Evolutionary conservation across 2,329 filamentous ascomycete genomes (phyloP).

Genomic region (Fusarium acutatum): DNA sequence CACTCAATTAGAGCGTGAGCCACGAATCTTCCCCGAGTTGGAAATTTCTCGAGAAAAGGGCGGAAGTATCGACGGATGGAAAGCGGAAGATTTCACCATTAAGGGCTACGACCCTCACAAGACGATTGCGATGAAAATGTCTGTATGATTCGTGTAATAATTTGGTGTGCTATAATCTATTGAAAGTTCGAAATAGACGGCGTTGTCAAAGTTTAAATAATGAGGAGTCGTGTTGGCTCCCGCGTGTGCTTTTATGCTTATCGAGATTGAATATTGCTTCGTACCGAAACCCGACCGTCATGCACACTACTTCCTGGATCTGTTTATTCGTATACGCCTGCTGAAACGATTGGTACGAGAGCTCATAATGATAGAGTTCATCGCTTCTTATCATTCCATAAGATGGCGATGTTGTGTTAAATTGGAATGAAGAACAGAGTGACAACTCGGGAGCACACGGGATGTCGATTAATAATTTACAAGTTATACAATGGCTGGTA

Average conservation of each 20-base stretch:
- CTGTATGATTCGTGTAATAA: constrained; percentile 59
- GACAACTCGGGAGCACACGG: background rate
- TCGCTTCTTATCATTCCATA: background rate
- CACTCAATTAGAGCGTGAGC: constrained; percentile 81
- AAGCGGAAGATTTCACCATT: constrained; percentile 85
- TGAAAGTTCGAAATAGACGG: constrained; percentile 21
- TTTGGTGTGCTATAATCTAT: background rate
- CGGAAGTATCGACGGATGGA: constrained; percentile 89
- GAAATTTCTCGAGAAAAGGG: constrained; percentile 74
- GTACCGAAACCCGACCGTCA: background rate
- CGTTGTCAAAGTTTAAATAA: constrained; percentile 17
- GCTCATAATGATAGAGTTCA: background rate
- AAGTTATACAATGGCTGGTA: constrained; percentile 12
- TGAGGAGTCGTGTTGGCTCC: background rate
- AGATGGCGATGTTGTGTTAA: background rate
- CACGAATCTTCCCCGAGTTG: constrained; percentile 81
- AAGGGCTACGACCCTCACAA: constrained; percentile 91
- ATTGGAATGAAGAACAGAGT: background rate
- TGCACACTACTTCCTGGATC: background rate
- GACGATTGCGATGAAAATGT: constrained; percentile 98
- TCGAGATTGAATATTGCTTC: background rate
- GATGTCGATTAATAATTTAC: constrained; percentile 1
- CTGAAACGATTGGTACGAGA: background rate
- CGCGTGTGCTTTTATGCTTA: background rate
- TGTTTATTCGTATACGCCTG: background rate